Evolutionary conservation across 805 yeast genomes (phyloP), one percentile per base, ranked within the genome.

Genomic region (Cyberlindnera misumaiensis): DNA sequence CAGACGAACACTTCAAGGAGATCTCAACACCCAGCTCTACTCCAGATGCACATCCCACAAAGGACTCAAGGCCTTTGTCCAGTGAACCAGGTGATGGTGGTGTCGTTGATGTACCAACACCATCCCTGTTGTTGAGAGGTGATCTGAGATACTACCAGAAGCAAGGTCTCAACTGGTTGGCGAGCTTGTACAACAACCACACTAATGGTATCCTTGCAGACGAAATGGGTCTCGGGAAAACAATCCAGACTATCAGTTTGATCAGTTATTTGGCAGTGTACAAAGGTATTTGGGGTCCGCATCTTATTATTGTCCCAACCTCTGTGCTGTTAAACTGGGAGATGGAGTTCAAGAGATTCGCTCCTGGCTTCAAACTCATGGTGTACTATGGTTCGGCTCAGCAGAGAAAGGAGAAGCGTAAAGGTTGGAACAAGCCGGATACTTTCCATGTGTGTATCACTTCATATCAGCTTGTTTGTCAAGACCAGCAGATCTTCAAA

Each of bases 281-380:
- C 51, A 89, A 89, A 53, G 83, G 85, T 42, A 75, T 82, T 13
- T 93, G 99, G 99, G 98, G 98, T 0, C 99, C 98, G 0, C 99
- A 93, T 65, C 66, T 93, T 39, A 89, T 93, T 62, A 80, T 93
- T 43, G 99, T 93, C 4, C 99, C 99, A 4, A 93, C 99, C 0
- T 86, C 96, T 12, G 99, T 93, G 7, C 80, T 93, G 80, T 74
- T 93, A 38, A 93, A 93, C 56, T 93, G 99, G 99, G 99, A 93
- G 59, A 90, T 94, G 97, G 99, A 93, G 56, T 89, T 93, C 64
- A 93, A 94, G 55, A 77, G 95, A 52, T 93, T 93, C 68, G 97
- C 97, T 1, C 99, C 99, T 0, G 99, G 98, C 0, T 83, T 93
- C 59, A 90, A 94, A 59, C 93, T 93, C 3, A 57, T 93, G 58